Evolutionary conservation across 176 grass and related monocot genomes (phyloP).

Genomic region (Leersia perrieri): DNA sequence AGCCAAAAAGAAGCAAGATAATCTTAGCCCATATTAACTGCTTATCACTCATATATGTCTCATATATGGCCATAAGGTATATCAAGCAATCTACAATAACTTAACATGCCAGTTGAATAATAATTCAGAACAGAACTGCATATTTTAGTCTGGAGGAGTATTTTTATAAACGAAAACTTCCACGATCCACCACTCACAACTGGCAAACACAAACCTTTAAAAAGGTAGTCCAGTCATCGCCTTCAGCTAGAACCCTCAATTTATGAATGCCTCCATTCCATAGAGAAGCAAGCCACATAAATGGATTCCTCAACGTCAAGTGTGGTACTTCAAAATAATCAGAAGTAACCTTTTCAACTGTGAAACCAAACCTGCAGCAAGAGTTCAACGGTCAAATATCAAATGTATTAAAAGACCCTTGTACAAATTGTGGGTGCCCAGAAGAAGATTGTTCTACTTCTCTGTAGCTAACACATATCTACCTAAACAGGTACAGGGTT

Average conservation of each 20-base stretch:
- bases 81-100: conserved; percentile 3
- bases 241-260: conserved; percentile 69
- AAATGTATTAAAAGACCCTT: conserved; percentile 5
- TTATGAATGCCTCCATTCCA: conserved; percentile 75
- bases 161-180: conserved; percentile 25
- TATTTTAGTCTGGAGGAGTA: not conserved
- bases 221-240: conserved; percentile 70
- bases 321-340: conserved; percentile 74
- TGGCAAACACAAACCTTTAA: conserved; percentile 62
- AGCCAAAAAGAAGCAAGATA: conserved; percentile 11
- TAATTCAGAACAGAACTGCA: not conserved
- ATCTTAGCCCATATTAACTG: not conserved
- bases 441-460: conserved; percentile 7
- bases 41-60: not conserved
- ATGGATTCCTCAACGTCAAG: conserved; percentile 37
- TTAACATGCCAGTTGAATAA: not conserved
- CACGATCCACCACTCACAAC: conserved; percentile 3
- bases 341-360: conserved; percentile 67
- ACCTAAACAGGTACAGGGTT: not conserved
- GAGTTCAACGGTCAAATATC: conserved; percentile 25
- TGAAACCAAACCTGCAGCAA: conserved; percentile 67
- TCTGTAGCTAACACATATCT: conserved; percentile 13
- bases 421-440: not conserved
- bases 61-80: not conserved
- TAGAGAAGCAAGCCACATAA: conserved; percentile 48